phyloP scores from a whole-genome alignment of 768 basidiomycete genomes.

The Suillus tomentosus region DNA sequence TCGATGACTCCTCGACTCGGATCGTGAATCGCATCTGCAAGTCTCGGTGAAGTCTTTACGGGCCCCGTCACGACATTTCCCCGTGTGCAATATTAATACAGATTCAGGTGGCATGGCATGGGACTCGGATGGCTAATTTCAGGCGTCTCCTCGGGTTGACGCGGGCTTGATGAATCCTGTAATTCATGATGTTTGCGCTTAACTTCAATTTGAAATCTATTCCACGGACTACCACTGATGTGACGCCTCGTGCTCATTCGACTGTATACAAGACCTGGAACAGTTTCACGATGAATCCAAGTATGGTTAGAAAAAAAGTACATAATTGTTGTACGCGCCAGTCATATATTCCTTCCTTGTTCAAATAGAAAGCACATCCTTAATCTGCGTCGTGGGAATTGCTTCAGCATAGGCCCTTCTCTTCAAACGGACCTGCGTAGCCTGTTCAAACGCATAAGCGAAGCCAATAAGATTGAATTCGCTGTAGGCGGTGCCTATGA shows the following conservation, averaged over 20 bases:
- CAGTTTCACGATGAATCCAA: neutral
- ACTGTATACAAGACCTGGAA: neutral
- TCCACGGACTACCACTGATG: neutral
- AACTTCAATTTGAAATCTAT: neutral
- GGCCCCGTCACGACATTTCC: neutral
- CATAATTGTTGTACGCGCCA: no score
- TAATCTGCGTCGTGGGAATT: conserved; percentile 55
- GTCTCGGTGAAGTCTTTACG: neutral
- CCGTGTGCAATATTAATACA: neutral
- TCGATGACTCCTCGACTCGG: neutral
- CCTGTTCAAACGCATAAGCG: conserved; percentile 68
- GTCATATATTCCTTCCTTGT: neutral
- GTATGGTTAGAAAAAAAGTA: neutral
- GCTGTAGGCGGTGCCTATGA: conserved; percentile 62
- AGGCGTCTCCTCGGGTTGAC: neutral
- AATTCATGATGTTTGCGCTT: neutral
- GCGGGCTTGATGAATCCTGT: neutral
- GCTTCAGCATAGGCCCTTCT: conserved; percentile 53
- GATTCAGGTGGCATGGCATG: neutral
- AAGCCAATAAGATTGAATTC: conserved; percentile 59
- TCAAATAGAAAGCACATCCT: conserved; percentile 33
- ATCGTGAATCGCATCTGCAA: neutral
- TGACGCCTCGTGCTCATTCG: neutral
- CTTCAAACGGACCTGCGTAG: conserved; percentile 52
- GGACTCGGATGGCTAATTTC: neutral